Evolutionary conservation across 495 filamentous ascomycete species (phyloP), one percentile per base, ranked within the genome.

Genomic region (Eremomyces bilateralis): DNA sequence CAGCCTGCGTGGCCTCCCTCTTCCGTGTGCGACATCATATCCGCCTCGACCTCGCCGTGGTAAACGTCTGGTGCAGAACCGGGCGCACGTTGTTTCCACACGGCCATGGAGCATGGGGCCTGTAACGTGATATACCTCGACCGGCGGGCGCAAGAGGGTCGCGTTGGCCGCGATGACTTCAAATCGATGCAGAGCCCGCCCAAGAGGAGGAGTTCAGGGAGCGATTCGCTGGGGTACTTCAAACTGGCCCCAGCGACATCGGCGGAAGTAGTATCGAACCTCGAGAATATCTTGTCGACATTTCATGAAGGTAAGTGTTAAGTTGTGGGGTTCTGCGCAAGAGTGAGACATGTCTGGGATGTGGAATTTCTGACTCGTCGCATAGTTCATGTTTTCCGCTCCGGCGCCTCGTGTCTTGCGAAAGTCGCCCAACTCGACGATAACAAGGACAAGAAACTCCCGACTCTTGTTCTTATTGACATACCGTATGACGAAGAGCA

Each of bases 41-140:
- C n/a, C n/a, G n/a, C n/a, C n/a, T n/a, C n/a, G n/a, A n/a, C n/a
- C n/a, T n/a, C n/a, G n/a, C n/a, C n/a, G n/a, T n/a, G n/a, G n/a
- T n/a, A n/a, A n/a, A n/a, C n/a, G n/a, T n/a, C n/a, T n/a, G n/a
- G n/a, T n/a, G n/a, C n/a, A n/a, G n/a, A n/a, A n/a, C n/a, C n/a
- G n/a, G n/a, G n/a, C n/a, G n/a, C n/a, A n/a, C n/a, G n/a, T n/a
- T n/a, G n/a, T n/a, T n/a, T n/a, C n/a, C n/a, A n/a, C n/a, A n/a
- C n/a, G n/a, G n/a, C n/a, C n/a, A 53, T 53, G 50, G 50, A 53
- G 35, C 48, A 53, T 45, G 50, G 48, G 27, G 43, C 42, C 21
- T 53, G 50, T 43, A 49, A 53, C 38, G 40, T 53, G n/a, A 47
- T 53, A 6, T 53, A 53, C 37, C 34, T 49, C 30, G 48, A 53